phyloP scores from a whole-genome alignment of 2,329 filamentous ascomycete species.

The Fusarium anthophilum region DNA sequence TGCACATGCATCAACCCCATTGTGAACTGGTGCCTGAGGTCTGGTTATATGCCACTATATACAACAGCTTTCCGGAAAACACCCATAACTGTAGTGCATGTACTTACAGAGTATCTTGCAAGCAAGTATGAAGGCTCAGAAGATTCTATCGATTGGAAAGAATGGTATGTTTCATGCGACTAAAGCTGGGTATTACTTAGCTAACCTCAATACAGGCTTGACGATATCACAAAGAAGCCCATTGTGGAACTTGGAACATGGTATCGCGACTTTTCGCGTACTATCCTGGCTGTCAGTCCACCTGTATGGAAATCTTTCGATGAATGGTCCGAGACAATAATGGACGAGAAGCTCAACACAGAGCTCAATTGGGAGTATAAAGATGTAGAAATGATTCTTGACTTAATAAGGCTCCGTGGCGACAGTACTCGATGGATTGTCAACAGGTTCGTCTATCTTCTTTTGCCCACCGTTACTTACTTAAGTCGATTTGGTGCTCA shows the following conservation, averaged over 20 bases:
- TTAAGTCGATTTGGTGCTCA: background rate
- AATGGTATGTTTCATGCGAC: background rate
- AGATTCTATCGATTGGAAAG: conserved; percentile 2
- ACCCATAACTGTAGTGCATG: background rate
- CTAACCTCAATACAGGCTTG: background rate
- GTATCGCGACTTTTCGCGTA: background rate
- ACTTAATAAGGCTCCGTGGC: background rate
- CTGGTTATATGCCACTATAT: background rate
- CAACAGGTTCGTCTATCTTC: background rate
- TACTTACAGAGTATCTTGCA: background rate
- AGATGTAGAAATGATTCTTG: background rate
- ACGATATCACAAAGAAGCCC: background rate
- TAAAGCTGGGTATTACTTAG: background rate
- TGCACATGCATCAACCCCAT: background rate
- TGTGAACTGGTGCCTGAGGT: conserved; percentile 3
- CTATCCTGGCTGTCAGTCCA: background rate
- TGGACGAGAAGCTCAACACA: background rate
- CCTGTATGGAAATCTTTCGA: background rate
- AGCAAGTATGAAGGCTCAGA: background rate
- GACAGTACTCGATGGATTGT: background rate
- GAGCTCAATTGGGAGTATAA: background rate
- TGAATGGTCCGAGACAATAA: background rate
- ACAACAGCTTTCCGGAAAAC: background rate
- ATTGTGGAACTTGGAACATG: background rate
- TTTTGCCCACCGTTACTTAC: background rate